phyloP scores from a whole-genome alignment of 2,329 filamentous ascomycete genomes.

The Colletotrichum sp. region DNA sequence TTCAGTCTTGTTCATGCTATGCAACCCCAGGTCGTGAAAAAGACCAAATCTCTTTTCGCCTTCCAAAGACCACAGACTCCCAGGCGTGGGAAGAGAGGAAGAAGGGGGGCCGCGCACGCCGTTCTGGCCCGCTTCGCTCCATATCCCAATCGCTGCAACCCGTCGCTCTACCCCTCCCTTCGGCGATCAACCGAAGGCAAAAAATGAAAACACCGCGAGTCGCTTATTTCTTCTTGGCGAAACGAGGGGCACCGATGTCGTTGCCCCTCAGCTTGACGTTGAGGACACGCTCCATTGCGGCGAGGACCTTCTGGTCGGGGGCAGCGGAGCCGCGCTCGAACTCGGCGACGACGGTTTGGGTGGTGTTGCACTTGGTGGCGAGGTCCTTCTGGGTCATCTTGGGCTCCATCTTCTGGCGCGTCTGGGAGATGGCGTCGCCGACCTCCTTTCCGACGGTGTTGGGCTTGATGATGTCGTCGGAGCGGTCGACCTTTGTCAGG shows the following conservation, averaged over 20 bases:
- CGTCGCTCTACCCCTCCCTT: background rate
- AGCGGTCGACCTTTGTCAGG: constrained; percentile 96
- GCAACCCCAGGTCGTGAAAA: constrained; percentile 8
- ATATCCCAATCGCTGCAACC: background rate
- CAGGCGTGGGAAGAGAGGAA: background rate
- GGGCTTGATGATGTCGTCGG: constrained; percentile 96
- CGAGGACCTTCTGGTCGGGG: constrained; percentile 85
- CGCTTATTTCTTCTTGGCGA: constrained; percentile 70
- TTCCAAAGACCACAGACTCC: constrained; percentile 15
- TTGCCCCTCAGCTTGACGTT: constrained; percentile 86
- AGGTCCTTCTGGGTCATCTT: constrained; percentile 95
- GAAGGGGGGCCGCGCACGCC: background rate
- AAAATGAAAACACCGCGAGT: background rate
- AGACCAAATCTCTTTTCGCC: background rate
- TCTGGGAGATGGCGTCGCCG: constrained; percentile 80
- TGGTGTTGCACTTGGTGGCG: constrained; percentile 90
- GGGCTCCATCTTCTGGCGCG: constrained; percentile 81
- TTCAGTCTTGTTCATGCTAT: constrained; percentile 16
- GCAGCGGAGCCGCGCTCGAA: constrained; percentile 82
- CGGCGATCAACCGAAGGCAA: background rate
- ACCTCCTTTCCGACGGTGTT: constrained; percentile 86
- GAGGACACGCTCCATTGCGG: constrained; percentile 80
- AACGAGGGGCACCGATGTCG: constrained; percentile 85
- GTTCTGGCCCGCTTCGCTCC: background rate
- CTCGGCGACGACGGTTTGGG: constrained; percentile 77